Evolutionary conservation across 129 eudicot species (phyloP), one percentile per base, ranked within the genome.

Genomic region (Arctium minus): DNA sequence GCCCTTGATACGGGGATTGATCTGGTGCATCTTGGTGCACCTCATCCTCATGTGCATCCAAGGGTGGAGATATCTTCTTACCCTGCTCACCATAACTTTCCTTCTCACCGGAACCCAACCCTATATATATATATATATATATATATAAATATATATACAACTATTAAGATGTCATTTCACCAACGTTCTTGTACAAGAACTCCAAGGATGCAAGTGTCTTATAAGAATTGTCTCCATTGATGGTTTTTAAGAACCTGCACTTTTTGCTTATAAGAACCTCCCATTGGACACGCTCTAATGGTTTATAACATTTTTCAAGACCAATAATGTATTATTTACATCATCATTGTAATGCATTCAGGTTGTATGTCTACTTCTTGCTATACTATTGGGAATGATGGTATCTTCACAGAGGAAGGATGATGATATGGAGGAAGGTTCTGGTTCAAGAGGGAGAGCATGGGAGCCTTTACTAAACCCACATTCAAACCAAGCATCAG

Each of bases 401-500:
- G 89, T 87, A 75, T 86, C 97, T 12, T 71, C 86, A 75, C 87
- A 53, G 82, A 84, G 85, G 64, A 83, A 39, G 48, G 86, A 90
- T 30, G 80, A 80, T 33, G 96, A 91, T 73, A 17, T 86, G 79
- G 98, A 94, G 79, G 92, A 82, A 77, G 93, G 89, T 84, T 85
- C 88, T 33, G 80, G 65, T 79, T 74, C 17, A 77, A 81, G 97
- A 36, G 91, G 72, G 75, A 89, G 86, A 86, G 86, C 83, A n/a
- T 69, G 89, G 87, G 93, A 92, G 73, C 97, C 98, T n/a, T 81
- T 94, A n/a, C 82, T 94, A 62, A 84, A 79, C 76, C 81, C 93
- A 75, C 86, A 88, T 27, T 39, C 85, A 81, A 82, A 80, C 83
- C 93, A 90, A 76, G 29, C 96, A 83, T 88, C 92, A 75, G 91